These are phyloP conservation scores for Gossypium schwendimanii DNA, from an alignment of 441 rosid species.

Conservation along the genomic window DNA sequence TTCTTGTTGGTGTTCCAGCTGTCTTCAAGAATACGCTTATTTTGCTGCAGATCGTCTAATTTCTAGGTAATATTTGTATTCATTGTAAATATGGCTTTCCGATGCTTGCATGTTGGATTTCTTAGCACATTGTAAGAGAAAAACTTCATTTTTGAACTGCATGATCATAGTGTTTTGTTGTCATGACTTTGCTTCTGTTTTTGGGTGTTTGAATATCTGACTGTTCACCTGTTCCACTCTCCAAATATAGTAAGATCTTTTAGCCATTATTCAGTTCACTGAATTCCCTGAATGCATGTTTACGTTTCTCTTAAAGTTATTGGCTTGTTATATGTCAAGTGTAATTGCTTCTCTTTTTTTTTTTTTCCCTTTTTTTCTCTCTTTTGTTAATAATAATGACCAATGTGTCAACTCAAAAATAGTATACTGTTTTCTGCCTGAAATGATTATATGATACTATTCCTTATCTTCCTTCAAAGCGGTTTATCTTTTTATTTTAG, in stretches of 20 bases:
- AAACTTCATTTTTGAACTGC: not conserved
- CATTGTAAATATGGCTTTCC: not conserved
- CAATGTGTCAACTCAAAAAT: not conserved
- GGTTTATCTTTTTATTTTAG: not conserved
- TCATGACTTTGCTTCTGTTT: not conserved
- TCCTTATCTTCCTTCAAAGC: not conserved
- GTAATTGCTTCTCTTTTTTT: not conserved
- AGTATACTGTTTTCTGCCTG: not conserved
- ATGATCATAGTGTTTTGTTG: not conserved
- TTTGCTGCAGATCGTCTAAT: not conserved
- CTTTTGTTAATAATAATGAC: not conserved
- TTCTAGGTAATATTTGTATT: not conserved
- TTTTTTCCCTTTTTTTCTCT: not conserved
- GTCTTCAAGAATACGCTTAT: not conserved
- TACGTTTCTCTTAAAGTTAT: not conserved
- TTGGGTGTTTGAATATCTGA: not conserved
- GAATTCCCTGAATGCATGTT: not conserved
- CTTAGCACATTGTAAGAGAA: not conserved
- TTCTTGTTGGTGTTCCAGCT: not conserved
- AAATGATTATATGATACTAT: not conserved
- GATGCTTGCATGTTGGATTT: constrained; percentile 4
- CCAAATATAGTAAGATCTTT: not conserved
- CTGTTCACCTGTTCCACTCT: not conserved
- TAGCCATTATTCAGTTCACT: not conserved
- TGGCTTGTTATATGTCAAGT: not conserved